These are phyloP conservation scores for Botrytis aclada DNA, from an alignment of 2,329 filamentous ascomycete species.

Conservation along the genomic window DNA sequence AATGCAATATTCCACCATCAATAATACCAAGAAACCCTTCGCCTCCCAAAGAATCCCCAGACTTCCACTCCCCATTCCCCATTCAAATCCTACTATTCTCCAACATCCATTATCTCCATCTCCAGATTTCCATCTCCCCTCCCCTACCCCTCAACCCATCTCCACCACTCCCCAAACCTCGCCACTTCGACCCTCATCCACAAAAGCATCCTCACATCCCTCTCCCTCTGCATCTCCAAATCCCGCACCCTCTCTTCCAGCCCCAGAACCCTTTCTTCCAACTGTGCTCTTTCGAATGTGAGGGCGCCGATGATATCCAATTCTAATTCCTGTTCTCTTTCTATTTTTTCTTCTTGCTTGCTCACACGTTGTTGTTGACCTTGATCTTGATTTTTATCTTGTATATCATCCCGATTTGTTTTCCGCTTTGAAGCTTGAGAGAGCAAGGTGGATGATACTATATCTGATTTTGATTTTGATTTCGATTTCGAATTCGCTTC, in stretches of 20 bases:
- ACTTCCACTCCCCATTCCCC: neutral
- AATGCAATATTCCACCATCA: neutral
- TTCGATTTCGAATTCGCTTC: neutral
- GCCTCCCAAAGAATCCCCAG: rapidly evolving
- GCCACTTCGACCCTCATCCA: neutral
- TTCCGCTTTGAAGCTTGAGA: neutral
- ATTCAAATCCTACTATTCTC: neutral
- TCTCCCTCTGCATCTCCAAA: neutral
- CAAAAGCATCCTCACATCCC: neutral
- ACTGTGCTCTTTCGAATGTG: neutral
- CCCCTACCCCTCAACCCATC: neutral
- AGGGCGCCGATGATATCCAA: neutral
- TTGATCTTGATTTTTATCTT: neutral
- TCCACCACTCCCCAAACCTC: neutral
- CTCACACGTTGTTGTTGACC: neutral
- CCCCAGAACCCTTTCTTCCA: neutral
- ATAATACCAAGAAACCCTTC: neutral
- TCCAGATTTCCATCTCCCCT: neutral
- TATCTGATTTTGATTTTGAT: neutral
- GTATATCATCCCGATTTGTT: too few species aligned
- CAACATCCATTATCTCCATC: neutral
- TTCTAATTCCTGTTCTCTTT: neutral
- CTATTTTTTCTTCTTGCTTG: neutral
- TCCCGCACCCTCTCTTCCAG: neutral
- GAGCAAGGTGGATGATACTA: rapidly evolving